Evolutionary conservation across 1,284 basidiomycete species (phyloP).

Genomic region (Neolentinus lepideus): DNA sequence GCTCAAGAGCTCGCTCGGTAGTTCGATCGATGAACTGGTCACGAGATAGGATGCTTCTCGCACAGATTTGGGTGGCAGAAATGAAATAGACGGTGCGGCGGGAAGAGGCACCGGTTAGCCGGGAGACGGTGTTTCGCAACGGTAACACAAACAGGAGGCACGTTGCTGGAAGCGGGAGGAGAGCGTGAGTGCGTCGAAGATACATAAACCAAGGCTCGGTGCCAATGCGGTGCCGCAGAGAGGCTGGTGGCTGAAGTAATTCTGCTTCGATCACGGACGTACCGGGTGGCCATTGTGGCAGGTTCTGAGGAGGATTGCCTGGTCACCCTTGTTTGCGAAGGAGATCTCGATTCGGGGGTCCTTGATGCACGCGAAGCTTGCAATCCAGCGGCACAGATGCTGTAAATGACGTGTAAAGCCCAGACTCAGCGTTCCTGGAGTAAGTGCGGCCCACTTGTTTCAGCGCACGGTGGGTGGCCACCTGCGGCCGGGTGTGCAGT

Average conservation of each 20-base stretch:
- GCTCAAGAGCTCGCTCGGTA: background rate
- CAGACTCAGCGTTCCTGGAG: background rate
- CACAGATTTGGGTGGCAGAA: background rate
- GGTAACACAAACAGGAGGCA: background rate
- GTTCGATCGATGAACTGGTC: background rate
- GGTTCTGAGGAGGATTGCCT: background rate
- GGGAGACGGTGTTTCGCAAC: background rate
- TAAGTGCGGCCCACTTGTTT: background rate
- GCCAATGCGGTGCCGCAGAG: background rate
- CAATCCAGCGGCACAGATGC: background rate
- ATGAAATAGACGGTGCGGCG: background rate
- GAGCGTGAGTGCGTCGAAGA: background rate
- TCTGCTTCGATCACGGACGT: background rate
- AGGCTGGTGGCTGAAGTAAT: background rate
- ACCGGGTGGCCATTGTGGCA: background rate
- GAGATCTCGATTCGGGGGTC: constrained; percentile 1
- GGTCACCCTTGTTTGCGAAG: background rate
- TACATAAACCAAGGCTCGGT: background rate
- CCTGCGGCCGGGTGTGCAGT: background rate
- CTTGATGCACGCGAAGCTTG: constrained; percentile 1
- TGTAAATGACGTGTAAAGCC: background rate
- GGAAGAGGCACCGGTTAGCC: background rate
- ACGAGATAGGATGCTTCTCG: background rate
- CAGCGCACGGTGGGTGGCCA: background rate
- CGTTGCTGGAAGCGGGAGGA: background rate